phyloP scores from a whole-genome alignment of 1,284 basidiomycete genomes.

The Termitomyces sp. region DNA sequence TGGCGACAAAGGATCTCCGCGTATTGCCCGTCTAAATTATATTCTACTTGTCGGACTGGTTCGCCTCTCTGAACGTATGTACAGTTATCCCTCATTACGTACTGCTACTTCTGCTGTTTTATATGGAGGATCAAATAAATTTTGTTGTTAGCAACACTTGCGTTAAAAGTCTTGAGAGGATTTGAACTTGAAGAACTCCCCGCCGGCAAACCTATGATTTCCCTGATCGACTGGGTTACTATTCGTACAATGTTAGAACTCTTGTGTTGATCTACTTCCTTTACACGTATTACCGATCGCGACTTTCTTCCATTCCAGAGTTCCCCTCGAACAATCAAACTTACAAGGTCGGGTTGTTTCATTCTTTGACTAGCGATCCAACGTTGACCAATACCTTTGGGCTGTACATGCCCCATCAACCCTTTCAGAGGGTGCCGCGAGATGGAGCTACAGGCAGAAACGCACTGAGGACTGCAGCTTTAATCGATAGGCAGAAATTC shows the following conservation, averaged over 20 bases:
- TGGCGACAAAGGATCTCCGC: not conserved
- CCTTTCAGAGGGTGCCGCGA: no score
- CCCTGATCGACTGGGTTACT: not conserved
- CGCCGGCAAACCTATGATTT: no score
- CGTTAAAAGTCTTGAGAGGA: not conserved
- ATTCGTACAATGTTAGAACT: not conserved
- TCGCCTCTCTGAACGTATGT: not conserved
- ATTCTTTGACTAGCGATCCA: not conserved
- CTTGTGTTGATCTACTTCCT: not conserved
- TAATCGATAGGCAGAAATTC: slow-evolving; percentile 19
- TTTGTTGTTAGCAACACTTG: no score
- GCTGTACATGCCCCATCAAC: no score
- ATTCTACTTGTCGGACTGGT: slow-evolving; percentile 13
- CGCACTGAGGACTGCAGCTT: not conserved
- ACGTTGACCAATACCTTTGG: not conserved
- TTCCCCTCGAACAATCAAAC: not conserved
- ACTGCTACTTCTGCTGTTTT: not conserved
- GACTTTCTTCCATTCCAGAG: not conserved
- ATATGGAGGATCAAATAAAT: not conserved
- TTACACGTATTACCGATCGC: not conserved
- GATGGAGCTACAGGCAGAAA: no score
- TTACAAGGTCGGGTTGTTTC: not conserved
- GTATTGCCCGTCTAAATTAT: slow-evolving; percentile 13
- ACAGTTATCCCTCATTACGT: not conserved
- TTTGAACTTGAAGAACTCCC: no score